Evolutionary conservation across 2,329 filamentous ascomycete genomes (phyloP).

Genomic region (Colletotrichum sp.): DNA sequence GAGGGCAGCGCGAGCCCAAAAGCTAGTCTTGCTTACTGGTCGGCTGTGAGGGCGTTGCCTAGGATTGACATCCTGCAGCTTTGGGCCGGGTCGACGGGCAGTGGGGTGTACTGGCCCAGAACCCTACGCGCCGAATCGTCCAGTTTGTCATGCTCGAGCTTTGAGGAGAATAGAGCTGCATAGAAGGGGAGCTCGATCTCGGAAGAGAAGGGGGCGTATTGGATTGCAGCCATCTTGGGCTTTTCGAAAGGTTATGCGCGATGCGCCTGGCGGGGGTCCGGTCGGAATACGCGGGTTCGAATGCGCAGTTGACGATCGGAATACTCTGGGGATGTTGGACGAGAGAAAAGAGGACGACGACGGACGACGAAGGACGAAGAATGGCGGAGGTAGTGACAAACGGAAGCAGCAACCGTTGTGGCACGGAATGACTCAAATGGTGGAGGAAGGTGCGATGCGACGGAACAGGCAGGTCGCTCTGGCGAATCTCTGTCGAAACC

Average conservation of each 20-base stretch:
- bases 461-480: conserved; percentile 3
- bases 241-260: neutral
- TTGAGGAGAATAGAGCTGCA: conserved; percentile 86
- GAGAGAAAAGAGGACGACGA: neutral
- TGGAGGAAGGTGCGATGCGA: neutral
- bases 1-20: neutral
- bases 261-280: neutral
- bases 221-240: conserved; percentile 56
- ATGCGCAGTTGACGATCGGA: neutral
- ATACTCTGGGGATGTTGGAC: neutral
- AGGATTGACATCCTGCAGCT: conserved; percentile 91
- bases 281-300: neutral
- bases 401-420: neutral
- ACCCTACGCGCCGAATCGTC: conserved; percentile 90
- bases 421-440: conserved; percentile 5
- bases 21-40: conserved; percentile 71
- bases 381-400: neutral
- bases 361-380: neutral
- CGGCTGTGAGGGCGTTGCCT: conserved; percentile 82
- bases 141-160: conserved; percentile 96
- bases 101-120: conserved; percentile 88
- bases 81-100: conserved; percentile 72
- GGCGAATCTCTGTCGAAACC: neutral
- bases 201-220: conserved; percentile 89
- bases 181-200: conserved; percentile 98